Evolutionary conservation across 2,329 filamentous ascomycete genomes (phyloP).

Genomic region (Verticillium isaacii): DNA sequence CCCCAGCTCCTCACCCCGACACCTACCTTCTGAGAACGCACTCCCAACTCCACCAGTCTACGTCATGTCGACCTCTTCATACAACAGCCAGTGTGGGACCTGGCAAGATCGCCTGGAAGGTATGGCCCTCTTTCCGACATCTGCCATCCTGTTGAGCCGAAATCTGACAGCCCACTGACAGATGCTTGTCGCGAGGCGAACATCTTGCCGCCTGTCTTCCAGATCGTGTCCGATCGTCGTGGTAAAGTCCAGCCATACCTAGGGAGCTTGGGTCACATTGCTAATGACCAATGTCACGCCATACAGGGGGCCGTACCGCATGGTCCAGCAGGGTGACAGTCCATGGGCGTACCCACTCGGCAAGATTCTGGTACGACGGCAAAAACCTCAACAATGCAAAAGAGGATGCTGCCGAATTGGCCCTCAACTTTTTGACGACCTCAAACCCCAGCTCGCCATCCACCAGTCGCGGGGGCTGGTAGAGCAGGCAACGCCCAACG

Average conservation of each 20-base stretch:
- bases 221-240: slow-evolving; percentile 70
- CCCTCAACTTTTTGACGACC: slow-evolving; percentile 52
- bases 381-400: slow-evolving; percentile 81
- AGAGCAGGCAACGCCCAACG: neutral
- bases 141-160: neutral
- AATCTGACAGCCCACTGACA: slow-evolving; percentile 22
- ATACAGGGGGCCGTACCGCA: slow-evolving; percentile 76
- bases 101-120: slow-evolving; percentile 57
- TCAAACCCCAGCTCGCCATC: slow-evolving; percentile 35
- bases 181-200: slow-evolving; percentile 54
- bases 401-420: slow-evolving; percentile 87
- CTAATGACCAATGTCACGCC: neutral
- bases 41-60: neutral
- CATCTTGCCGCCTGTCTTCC: slow-evolving; percentile 54
- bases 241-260: slow-evolving; percentile 40
- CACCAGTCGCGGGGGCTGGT: slow-evolving; percentile 15
- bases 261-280: neutral
- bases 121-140: slow-evolving; percentile 23
- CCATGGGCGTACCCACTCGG: slow-evolving; percentile 58
- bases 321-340: slow-evolving; percentile 83
- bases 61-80: slow-evolving; percentile 11
- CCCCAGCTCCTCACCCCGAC: neutral
- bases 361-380: slow-evolving; percentile 88
- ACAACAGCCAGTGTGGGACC: slow-evolving; percentile 9
- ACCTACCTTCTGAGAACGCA: slow-evolving; percentile 1